A percentile compares a stretch with the other conserved stretches of the same genome.
Conservation (phyloP, 208 protist genomes). For the Trypanosoma brucei region DNA sequence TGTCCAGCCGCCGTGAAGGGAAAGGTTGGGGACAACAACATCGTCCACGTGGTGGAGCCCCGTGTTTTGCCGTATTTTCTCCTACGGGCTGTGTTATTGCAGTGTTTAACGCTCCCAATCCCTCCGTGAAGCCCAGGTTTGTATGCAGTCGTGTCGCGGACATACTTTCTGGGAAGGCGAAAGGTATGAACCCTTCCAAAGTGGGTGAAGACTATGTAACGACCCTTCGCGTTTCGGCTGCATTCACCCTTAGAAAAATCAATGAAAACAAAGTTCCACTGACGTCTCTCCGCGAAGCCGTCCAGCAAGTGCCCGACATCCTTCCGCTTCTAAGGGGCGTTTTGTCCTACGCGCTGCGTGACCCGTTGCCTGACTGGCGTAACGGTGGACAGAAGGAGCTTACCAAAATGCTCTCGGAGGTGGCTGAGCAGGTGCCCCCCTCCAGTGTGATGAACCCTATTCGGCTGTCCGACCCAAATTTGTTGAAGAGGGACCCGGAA, state of each 20-base stretch:
- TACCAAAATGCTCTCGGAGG: slow-evolving; percentile 34
- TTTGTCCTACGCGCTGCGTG: slow-evolving; percentile 37
- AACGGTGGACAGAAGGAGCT: slow-evolving; percentile 39
- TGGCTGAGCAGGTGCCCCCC: slow-evolving; percentile 10
- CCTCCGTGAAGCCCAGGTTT: neutral
- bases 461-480: slow-evolving; percentile 8
- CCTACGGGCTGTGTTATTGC: slow-evolving; percentile 23
- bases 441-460: neutral
- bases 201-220: slow-evolving; percentile 7
- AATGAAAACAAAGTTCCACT: slow-evolving; percentile 1
- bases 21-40: neutral
- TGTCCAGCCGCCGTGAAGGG: neutral
- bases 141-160: slow-evolving; percentile 9
- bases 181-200: neutral
- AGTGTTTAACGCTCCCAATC: slow-evolving; percentile 9
- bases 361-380: slow-evolving; percentile 45
- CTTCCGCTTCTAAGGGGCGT: slow-evolving; percentile 27
- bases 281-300: slow-evolving; percentile 6
- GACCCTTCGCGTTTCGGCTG: slow-evolving; percentile 2
- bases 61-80: slow-evolving; percentile 18
- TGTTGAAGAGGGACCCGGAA: slow-evolving; percentile 4
- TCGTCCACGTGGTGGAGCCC: neutral
- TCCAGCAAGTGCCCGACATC: slow-evolving; percentile 12
- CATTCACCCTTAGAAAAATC: neutral
- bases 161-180: slow-evolving; percentile 9